phyloP scores from a whole-genome alignment of 129 eudicot species.

The Chrysanthemum makinoi region DNA sequence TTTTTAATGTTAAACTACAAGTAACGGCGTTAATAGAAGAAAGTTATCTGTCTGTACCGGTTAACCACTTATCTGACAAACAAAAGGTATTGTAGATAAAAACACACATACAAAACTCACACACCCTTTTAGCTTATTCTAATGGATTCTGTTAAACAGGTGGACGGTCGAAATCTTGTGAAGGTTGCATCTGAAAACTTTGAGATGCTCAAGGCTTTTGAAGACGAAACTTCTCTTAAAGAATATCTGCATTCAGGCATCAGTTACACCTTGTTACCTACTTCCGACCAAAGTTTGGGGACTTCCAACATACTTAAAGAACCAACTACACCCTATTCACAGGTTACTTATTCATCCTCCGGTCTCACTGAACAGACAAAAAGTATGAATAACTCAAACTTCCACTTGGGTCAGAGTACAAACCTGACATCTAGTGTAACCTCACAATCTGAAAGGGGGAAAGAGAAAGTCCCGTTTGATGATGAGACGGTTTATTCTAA shows the following conservation, averaged over 20 bases:
- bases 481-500: constrained; percentile 15
- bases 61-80: constrained; percentile 41
- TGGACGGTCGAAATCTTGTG: constrained; percentile 33
- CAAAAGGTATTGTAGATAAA: constrained; percentile 35
- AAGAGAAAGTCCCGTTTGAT: constrained; percentile 18
- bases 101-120: background rate
- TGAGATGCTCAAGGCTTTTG: constrained; percentile 31
- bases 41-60: constrained; percentile 34
- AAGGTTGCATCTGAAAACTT: constrained; percentile 48
- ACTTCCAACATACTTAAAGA: constrained; percentile 7
- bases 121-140: background rate
- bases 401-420: background rate
- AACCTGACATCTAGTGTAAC: constrained; percentile 9
- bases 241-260: constrained; percentile 13
- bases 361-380: background rate
- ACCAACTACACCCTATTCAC: constrained; percentile 11
- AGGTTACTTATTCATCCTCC: background rate
- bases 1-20: constrained; percentile 51
- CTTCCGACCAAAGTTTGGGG: constrained; percentile 8
- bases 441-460: constrained; percentile 24
- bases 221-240: constrained; percentile 37
- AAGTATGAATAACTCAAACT: background rate
- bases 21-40: constrained; percentile 40
- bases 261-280: constrained; percentile 4
- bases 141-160: constrained; percentile 34